These are phyloP conservation scores for Psilocybe cubensis DNA, from an alignment of 768 basidiomycete species.

Conservation along the genomic window DNA sequence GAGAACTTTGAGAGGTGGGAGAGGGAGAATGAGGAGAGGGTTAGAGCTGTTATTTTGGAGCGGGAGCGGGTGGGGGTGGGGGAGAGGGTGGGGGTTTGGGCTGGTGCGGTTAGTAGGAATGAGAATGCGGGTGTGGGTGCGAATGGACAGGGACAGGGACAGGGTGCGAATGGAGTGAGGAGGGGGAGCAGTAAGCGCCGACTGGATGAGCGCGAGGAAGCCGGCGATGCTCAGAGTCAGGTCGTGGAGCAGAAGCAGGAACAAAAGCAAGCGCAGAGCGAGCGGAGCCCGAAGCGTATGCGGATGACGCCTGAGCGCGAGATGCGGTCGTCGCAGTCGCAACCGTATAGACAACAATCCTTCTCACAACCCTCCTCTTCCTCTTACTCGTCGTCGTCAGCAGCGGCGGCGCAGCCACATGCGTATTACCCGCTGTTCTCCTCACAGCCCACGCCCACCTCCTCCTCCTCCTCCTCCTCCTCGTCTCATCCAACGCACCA, in stretches of 20 bases:
- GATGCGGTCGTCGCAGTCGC: neutral
- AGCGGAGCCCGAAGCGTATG: slow-evolving; percentile 7
- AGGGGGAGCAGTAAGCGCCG: neutral
- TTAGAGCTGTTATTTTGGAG: neutral
- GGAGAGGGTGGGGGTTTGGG: neutral
- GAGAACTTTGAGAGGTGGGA: neutral
- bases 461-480: too few species aligned
- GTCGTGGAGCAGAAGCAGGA: neutral
- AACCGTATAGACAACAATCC: too few species aligned
- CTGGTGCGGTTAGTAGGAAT: too few species aligned
- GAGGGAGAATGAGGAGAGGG: neutral
- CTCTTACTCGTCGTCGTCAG: too few species aligned
- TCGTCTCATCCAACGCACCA: too few species aligned
- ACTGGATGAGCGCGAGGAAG: neutral
- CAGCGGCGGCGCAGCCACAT: too few species aligned
- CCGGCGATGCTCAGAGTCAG: neutral
- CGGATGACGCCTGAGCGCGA: slow-evolving; percentile 13
- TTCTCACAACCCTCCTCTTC: too few species aligned
- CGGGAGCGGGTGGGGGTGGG: neutral
- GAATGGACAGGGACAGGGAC: too few species aligned
- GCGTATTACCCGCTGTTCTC: too few species aligned
- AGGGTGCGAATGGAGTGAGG: too few species aligned
- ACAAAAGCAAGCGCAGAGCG: neutral
- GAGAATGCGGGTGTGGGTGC: too few species aligned
- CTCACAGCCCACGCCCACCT: too few species aligned